Conservation (phyloP, 2,329 filamentous ascomycete genomes). For the Zasmidium citrigriseum region DNA sequence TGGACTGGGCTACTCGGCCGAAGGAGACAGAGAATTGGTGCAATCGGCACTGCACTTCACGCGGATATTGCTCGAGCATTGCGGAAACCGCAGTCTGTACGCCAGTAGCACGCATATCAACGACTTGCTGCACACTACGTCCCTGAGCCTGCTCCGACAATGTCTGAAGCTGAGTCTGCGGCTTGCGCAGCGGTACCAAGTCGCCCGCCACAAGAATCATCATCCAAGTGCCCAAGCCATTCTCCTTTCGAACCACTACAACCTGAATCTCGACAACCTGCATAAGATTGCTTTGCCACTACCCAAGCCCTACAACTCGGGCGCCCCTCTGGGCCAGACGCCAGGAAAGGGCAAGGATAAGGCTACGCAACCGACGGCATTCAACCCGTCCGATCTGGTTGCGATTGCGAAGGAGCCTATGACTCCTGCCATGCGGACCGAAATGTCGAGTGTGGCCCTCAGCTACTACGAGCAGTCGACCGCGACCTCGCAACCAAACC, state of each 20-base stretch:
- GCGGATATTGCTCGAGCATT: constrained; percentile 84
- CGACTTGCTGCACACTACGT: constrained; percentile 84
- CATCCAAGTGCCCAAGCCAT: constrained; percentile 64
- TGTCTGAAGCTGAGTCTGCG: constrained; percentile 81
- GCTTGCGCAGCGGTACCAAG: constrained; percentile 89
- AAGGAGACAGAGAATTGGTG: constrained; percentile 80
- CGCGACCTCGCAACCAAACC: constrained; percentile 18
- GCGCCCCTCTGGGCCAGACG: constrained; percentile 56
- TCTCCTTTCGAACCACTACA: constrained; percentile 80
- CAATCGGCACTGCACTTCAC: constrained; percentile 84
- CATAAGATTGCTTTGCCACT: constrained; percentile 83
- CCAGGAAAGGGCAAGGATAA: constrained; percentile 76
- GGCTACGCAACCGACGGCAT: constrained; percentile 52
- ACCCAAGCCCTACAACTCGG: constrained; percentile 60
- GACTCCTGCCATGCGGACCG: constrained; percentile 60
- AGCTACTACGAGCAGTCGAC: constrained; percentile 68
- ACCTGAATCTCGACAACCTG: constrained; percentile 72
- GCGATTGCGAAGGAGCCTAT: constrained; percentile 63
- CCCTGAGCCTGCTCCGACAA: constrained; percentile 72
- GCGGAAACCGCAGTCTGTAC: constrained; percentile 94
- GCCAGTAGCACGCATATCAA: constrained; percentile 89
- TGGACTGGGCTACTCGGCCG: constrained; percentile 61
- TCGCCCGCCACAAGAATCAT: constrained; percentile 69
- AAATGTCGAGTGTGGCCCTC: constrained; percentile 77
- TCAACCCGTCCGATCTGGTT: constrained; percentile 82